Percentiles rank a stretch among this genome's conserved stretches.
Evolutionary conservation across 495 filamentous ascomycete genomes (phyloP).

Genomic region (Rusavskia elegans): DNA sequence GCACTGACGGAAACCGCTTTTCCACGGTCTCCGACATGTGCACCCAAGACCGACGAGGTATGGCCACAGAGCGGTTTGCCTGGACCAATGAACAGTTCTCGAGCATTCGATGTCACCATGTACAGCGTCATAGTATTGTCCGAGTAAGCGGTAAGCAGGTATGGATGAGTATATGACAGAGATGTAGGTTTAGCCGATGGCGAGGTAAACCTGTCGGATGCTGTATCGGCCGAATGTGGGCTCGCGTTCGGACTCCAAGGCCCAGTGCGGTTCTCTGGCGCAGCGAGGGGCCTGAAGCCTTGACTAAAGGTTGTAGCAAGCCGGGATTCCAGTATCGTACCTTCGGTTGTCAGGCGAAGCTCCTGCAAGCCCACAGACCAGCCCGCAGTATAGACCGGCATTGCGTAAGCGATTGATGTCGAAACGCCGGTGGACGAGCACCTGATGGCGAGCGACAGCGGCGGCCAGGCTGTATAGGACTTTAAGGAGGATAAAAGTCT

Average conservation of each 20-base stretch:
- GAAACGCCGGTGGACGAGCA: conserved; percentile 41
- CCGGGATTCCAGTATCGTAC: conserved; percentile 38
- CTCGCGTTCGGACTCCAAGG: not conserved
- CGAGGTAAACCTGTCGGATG: not conserved
- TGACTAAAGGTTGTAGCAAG: conserved; percentile 31
- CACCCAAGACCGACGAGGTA: conserved; percentile 76
- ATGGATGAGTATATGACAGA: conserved; percentile 79
- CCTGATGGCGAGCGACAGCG: conserved; percentile 64
- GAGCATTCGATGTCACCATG: conserved; percentile 58
- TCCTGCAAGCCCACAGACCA: conserved; percentile 91
- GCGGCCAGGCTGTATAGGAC: conserved; percentile 66
- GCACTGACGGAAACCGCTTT: conserved; percentile 81
- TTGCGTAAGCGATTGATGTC: conserved; percentile 73
- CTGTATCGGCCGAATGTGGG: not conserved
- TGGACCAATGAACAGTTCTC: conserved; percentile 49
- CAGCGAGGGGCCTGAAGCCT: conserved; percentile 19
- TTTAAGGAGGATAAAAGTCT: conserved; percentile 61
- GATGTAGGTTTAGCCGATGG: conserved; percentile 41
- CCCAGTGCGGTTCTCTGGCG: conserved; percentile 1
- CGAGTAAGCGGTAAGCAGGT: conserved; percentile 70
- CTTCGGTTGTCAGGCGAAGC: conserved; percentile 42
- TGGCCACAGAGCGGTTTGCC: conserved; percentile 84
- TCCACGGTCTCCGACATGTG: conserved; percentile 71
- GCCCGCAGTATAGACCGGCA: conserved; percentile 47
- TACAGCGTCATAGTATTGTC: conserved; percentile 90